Conservation (phyloP, 2,329 filamentous ascomycete species). For the Triangularia verruculosa region DNA sequence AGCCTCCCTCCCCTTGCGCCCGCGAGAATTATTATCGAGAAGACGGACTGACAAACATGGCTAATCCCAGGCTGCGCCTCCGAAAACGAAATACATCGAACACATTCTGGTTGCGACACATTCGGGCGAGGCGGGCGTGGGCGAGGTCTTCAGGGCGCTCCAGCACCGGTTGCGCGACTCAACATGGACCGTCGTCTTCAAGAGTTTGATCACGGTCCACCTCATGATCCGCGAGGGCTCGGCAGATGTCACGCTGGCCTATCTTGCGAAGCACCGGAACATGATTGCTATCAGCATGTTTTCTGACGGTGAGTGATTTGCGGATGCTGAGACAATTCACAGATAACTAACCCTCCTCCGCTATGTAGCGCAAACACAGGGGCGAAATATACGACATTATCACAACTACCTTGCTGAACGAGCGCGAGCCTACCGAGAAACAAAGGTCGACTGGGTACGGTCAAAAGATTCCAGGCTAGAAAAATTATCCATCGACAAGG, state of each 20-base stretch:
- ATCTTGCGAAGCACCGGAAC: slow-evolving; percentile 77
- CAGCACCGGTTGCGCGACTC: slow-evolving; percentile 88
- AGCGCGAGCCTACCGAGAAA: slow-evolving; percentile 76
- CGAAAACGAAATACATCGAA: slow-evolving; percentile 99
- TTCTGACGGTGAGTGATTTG: slow-evolving; percentile 72
- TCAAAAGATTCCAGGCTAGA: slow-evolving; percentile 79
- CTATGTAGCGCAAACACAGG: slow-evolving; percentile 79
- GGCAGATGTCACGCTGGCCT: slow-evolving; percentile 81
- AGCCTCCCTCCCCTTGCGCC: background rate
- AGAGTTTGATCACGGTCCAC: slow-evolving; percentile 91
- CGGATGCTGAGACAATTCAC: background rate
- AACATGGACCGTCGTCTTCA: slow-evolving; percentile 99
- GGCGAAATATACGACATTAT: slow-evolving; percentile 90
- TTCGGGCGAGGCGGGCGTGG: slow-evolving; percentile 89
- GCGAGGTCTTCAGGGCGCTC: slow-evolving; percentile 89
- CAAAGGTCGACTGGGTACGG: slow-evolving; percentile 86
- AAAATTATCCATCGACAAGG: slow-evolving; percentile 84
- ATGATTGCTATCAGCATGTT: slow-evolving; percentile 86
- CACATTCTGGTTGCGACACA: slow-evolving; percentile 95
- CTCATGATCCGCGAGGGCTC: slow-evolving; percentile 97
- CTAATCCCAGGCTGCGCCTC: slow-evolving; percentile 91
- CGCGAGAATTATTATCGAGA: slow-evolving; percentile 6
- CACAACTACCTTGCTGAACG: slow-evolving; percentile 81
- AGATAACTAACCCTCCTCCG: slow-evolving; percentile 12
- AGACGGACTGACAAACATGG: no score